Evolutionary conservation across 1,284 basidiomycete species (phyloP), one percentile per base, ranked within the genome.

Genomic region (Microbotryum lychnidis-dioicae): DNA sequence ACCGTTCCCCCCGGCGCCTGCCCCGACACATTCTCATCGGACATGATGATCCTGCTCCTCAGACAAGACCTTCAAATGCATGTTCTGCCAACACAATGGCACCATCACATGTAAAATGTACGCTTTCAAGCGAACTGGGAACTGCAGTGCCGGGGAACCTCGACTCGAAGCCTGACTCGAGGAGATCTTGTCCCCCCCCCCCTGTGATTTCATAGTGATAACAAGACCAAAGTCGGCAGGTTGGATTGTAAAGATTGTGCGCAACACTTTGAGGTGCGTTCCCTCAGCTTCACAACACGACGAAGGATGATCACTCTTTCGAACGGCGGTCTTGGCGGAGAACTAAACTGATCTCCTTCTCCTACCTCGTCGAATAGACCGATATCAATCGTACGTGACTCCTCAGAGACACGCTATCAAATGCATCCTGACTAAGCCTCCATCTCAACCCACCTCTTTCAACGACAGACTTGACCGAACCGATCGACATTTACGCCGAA

Each of bases 401-500:
- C 23, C 18, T 20, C 2, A 9, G n/a, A 12, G 14, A 16, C 33
- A 20, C 33, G 29, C 27, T 7, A 8, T 31, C 9, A 31, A 8
- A 31, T 10, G 7, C 31, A 31, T 31, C 1, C 31, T 31, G 31
- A 31, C 31, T 31, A 9, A 31, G 8, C 31, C 31, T 31, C 31
- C 0, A 27, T 10, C 31, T 31, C 31, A 31, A 31, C 31, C 31
- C 7, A 31, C 31, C 31, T 31, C 31, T 10, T 10, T 2, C 64
- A 23, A 75, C 73, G 2, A 64, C 69, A 68, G 73, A 75, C 33
- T 63, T 77, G 12, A 72, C 73, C 10, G 74, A 75, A 50, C 74
- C 76, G 2, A 76, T 77, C 56, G 76, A 77, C 58, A 69, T 77
- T 9, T 77, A 77, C 64, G 74, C 74, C 46, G 67, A 73, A 31